Evolutionary conservation across 139 green algal species (phyloP).

Genomic region (Coelastrella sp.): DNA sequence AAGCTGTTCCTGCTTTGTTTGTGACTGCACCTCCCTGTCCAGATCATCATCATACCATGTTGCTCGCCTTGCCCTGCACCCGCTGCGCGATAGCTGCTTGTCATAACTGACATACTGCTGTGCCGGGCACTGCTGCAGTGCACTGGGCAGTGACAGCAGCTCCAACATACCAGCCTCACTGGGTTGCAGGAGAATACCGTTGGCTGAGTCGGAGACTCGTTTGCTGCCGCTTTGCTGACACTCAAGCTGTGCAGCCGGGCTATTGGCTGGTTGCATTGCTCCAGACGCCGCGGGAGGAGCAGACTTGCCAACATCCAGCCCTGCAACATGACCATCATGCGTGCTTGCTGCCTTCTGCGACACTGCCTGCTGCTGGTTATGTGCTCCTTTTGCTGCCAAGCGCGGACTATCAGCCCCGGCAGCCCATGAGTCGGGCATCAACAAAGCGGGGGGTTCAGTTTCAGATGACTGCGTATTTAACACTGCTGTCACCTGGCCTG

Average conservation of each 20-base stretch:
- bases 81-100: not conserved
- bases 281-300: too few relatives aligned
- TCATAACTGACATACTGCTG: not conserved
- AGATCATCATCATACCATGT: constrained; percentile 25
- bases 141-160: not conserved
- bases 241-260: too few relatives aligned
- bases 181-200: not conserved
- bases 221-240: too few relatives aligned
- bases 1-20: too few relatives aligned
- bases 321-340: too few relatives aligned
- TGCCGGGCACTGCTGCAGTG: not conserved
- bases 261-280: not conserved
- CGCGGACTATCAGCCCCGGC: too few relatives aligned
- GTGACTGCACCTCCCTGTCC: not conserved
- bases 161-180: constrained; percentile 26
- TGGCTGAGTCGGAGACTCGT: not conserved
- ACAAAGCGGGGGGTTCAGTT: too few relatives aligned
- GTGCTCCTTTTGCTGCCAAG: not conserved
- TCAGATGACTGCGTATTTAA: not conserved
- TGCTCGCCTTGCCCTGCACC: not conserved
- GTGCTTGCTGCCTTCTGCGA: not conserved
- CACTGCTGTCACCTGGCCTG: not conserved
- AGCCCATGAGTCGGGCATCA: too few relatives aligned
- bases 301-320: too few relatives aligned
- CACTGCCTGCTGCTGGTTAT: not conserved